Percentiles rank a stretch among this genome's conserved stretches.
Conservation (phyloP, 208 protist species). For the Vickermania ingenoplastis region DNA sequence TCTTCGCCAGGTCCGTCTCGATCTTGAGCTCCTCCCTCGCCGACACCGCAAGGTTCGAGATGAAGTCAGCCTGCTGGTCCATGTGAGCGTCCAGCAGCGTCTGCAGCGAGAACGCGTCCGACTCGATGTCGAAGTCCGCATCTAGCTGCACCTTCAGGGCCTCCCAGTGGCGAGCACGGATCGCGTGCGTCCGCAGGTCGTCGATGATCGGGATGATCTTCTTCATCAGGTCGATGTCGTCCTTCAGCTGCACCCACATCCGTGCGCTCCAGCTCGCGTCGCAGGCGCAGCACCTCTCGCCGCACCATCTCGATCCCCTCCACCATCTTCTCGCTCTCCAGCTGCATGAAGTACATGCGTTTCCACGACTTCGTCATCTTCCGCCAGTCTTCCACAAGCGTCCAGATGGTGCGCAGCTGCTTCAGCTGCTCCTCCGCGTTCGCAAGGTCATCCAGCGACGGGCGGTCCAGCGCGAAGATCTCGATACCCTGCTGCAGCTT, state of each 20-base stretch:
- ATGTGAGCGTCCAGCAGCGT: constrained; percentile 91
- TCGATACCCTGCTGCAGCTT: constrained; percentile 91
- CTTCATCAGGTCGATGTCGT: constrained; percentile 94
- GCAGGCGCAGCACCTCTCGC: constrained; percentile 74
- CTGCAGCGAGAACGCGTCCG: constrained; percentile 89
- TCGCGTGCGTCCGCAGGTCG: constrained; percentile 92
- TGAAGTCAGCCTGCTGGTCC: constrained; percentile 91
- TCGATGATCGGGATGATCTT: constrained; percentile 93
- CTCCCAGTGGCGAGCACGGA: constrained; percentile 91
- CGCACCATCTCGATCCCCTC: constrained; percentile 77
- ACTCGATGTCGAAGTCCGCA: constrained; percentile 85
- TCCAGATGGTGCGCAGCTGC: constrained; percentile 89
- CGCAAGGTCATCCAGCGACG: constrained; percentile 85
- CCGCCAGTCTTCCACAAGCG: constrained; percentile 88
- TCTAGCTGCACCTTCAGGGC: constrained; percentile 89
- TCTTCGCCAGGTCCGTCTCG: constrained; percentile 88
- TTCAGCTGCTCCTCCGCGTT: constrained; percentile 76
- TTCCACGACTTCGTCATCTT: constrained; percentile 81
- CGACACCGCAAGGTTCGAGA: constrained; percentile 87
- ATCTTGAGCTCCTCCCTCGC: constrained; percentile 94
- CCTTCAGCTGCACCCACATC: constrained; percentile 88
- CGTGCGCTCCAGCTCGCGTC: constrained; percentile 87
- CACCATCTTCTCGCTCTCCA: constrained; percentile 91
- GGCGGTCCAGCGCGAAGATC: constrained; percentile 92
- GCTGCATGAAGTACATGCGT: constrained; percentile 76